Evolutionary conservation across 495 filamentous ascomycete species (phyloP).

Genomic region (Neurospora sp.): DNA sequence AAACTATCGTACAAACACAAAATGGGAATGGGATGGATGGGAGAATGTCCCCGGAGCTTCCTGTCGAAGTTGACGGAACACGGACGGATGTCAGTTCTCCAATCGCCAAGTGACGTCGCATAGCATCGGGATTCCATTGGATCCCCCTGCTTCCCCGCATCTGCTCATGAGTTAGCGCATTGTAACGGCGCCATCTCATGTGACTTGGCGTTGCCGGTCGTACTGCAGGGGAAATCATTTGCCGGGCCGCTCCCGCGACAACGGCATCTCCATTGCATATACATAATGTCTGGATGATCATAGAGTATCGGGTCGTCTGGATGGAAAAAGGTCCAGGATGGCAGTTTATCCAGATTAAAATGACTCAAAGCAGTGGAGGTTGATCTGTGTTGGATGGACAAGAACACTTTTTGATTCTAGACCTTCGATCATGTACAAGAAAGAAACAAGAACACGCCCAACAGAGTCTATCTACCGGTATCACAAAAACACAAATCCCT

Average conservation of each 20-base stretch:
- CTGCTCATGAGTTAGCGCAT: neutral
- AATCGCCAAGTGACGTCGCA: constrained; percentile 12
- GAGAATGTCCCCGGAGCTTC: neutral
- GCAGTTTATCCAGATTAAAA: neutral
- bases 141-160: neutral
- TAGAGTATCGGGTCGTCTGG: neutral
- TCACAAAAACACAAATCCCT: neutral
- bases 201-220: neutral
- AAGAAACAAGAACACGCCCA: neutral
- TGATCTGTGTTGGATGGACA: neutral
- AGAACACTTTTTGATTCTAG: neutral
- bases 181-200: neutral
- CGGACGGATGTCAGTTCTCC: neutral
- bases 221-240: neutral
- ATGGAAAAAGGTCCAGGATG: neutral
- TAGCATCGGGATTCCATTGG: constrained; percentile 14
- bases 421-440: neutral
- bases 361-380: neutral
- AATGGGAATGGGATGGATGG: neutral
- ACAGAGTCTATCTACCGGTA: neutral
- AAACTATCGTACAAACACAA: neutral
- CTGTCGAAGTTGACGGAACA: neutral
- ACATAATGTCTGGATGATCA: neutral
- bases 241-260: neutral
- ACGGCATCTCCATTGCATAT: neutral